A percentile compares a stretch with the other conserved stretches of the same genome.
Conservation (phyloP, 495 filamentous ascomycete species). For the Lindgomyces ingoldianus region DNA sequence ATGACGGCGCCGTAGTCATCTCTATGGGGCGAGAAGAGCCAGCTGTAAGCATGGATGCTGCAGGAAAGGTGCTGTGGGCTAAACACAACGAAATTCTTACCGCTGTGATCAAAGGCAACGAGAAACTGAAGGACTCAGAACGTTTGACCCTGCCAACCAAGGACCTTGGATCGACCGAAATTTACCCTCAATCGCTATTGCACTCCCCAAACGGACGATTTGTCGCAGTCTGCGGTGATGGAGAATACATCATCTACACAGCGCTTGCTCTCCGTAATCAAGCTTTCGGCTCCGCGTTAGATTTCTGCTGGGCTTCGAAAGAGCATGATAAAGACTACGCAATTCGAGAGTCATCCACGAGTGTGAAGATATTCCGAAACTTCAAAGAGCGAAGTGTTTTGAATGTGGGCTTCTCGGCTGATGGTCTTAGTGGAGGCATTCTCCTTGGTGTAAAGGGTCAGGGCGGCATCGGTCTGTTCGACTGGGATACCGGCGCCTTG, state of each 20-base stretch:
- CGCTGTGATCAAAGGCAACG: slow-evolving; percentile 91
- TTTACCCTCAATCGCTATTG: slow-evolving; percentile 90
- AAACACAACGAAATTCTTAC: slow-evolving; percentile 92
- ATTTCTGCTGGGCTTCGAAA: slow-evolving; percentile 97
- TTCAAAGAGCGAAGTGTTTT: slow-evolving; percentile 86
- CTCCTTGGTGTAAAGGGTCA: slow-evolving; percentile 94
- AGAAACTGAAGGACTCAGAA: slow-evolving; percentile 81
- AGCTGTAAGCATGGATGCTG: slow-evolving; percentile 78
- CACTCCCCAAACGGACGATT: slow-evolving; percentile 98
- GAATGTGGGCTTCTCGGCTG: slow-evolving; percentile 94
- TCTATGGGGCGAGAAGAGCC: slow-evolving; percentile 98
- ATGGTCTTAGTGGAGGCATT: slow-evolving; percentile 85
- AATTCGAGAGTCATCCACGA: slow-evolving; percentile 88
- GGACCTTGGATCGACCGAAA: slow-evolving; percentile 90
- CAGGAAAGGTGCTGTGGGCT: slow-evolving; percentile 92
- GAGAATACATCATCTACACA: slow-evolving; percentile 98
- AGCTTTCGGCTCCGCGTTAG: slow-evolving; percentile 89
- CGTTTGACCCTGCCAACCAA: slow-evolving; percentile 85
- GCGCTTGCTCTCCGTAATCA: slow-evolving; percentile 97
- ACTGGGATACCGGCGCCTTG: slow-evolving; percentile 84
- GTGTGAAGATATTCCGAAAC: slow-evolving; percentile 95
- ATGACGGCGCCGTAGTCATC: slow-evolving; percentile 95
- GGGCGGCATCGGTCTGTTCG: slow-evolving; percentile 92
- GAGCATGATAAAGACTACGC: slow-evolving; percentile 99
- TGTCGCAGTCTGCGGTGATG: slow-evolving; percentile 94